Evolutionary conservation across 2,329 filamentous ascomycete genomes (phyloP).

Genomic region (Thielaviopsis populi): DNA sequence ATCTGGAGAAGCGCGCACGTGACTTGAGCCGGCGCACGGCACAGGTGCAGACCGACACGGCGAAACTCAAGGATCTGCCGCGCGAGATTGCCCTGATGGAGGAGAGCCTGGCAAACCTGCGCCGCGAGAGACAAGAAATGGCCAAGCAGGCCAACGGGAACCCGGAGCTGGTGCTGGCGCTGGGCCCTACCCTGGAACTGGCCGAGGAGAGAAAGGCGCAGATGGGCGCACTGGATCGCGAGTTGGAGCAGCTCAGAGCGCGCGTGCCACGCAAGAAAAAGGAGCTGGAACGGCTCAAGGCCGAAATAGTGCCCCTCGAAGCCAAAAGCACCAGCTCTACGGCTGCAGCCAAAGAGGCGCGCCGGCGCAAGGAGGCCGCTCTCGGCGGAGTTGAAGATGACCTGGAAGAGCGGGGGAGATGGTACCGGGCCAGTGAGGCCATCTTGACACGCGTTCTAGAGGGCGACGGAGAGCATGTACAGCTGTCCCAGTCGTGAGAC

Average conservation of each 20-base stretch:
- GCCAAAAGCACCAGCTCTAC: slow-evolving; percentile 49
- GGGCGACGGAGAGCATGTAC: background rate
- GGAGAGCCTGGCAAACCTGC: slow-evolving; percentile 32
- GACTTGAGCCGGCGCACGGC: slow-evolving; percentile 43
- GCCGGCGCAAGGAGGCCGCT: slow-evolving; percentile 49
- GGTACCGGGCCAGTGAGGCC: slow-evolving; percentile 56
- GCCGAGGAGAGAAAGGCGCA: slow-evolving; percentile 37
- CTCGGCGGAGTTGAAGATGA: slow-evolving; percentile 50
- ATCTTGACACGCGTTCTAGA: slow-evolving; percentile 32
- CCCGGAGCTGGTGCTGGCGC: slow-evolving; percentile 36
- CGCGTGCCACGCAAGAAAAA: slow-evolving; percentile 50
- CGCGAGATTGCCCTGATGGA: slow-evolving; percentile 35
- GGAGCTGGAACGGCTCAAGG: slow-evolving; percentile 50
- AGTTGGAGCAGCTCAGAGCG: slow-evolving; percentile 47
- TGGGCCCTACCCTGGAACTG: slow-evolving; percentile 41
- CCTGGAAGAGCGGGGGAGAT: slow-evolving; percentile 58
- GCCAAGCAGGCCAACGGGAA: slow-evolving; percentile 19
- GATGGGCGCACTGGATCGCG: slow-evolving; percentile 42
- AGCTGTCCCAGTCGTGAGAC: background rate
- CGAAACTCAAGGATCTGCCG: slow-evolving; percentile 37
- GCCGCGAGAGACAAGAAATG: slow-evolving; percentile 25
- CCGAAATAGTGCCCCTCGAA: slow-evolving; percentile 55
- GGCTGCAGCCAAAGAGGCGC: slow-evolving; percentile 55
- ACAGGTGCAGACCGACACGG: slow-evolving; percentile 33
- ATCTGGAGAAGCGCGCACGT: slow-evolving; percentile 51